These are phyloP conservation scores for Areca catechu DNA, from an alignment of 176 grass and related monocot genomes.

Conservation along the genomic window DNA sequence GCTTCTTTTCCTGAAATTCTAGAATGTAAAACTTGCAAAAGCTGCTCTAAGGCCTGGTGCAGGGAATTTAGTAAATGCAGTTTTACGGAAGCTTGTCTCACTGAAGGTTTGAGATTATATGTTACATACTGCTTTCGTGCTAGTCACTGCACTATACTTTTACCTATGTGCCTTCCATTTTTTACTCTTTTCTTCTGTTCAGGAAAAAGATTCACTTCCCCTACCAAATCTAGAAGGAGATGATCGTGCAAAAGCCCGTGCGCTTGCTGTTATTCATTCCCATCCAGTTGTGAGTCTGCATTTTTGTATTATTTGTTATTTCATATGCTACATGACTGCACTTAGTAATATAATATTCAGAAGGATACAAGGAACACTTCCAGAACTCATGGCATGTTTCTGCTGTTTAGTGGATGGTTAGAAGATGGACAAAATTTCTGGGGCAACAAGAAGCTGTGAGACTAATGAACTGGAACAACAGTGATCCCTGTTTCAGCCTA, in stretches of 20 bases:
- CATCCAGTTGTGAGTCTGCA: conserved; percentile 80
- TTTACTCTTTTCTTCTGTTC: conserved; percentile 8
- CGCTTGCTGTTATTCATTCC: conserved; percentile 82
- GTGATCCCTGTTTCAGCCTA: conserved; percentile 73
- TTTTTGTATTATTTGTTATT: conserved; percentile 12
- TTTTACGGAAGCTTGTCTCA: conserved; percentile 69
- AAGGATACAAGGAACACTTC: not conserved
- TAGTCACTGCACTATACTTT: conserved; percentile 18
- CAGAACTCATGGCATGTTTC: not conserved
- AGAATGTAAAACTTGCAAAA: conserved; percentile 93
- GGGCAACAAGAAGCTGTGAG: conserved; percentile 77
- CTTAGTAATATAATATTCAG: conserved; percentile 5
- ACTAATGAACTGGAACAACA: conserved; percentile 95
- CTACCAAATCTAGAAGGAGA: conserved; percentile 78
- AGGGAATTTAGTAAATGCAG: conserved; percentile 88
- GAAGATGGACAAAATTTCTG: conserved; percentile 77
- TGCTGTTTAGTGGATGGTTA: conserved; percentile 76
- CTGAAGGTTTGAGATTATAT: conserved; percentile 45
- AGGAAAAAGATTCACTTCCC: conserved; percentile 84
- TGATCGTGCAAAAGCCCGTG: conserved; percentile 76
- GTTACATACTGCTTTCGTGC: conserved; percentile 17
- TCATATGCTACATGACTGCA: not conserved
- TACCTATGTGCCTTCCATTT: conserved; percentile 1
- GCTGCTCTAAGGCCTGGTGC: conserved; percentile 83
- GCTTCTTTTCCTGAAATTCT: conserved; percentile 23